Evolutionary conservation across 305 asterid genomes (phyloP).

Genomic region (Fraxinus velutina): DNA sequence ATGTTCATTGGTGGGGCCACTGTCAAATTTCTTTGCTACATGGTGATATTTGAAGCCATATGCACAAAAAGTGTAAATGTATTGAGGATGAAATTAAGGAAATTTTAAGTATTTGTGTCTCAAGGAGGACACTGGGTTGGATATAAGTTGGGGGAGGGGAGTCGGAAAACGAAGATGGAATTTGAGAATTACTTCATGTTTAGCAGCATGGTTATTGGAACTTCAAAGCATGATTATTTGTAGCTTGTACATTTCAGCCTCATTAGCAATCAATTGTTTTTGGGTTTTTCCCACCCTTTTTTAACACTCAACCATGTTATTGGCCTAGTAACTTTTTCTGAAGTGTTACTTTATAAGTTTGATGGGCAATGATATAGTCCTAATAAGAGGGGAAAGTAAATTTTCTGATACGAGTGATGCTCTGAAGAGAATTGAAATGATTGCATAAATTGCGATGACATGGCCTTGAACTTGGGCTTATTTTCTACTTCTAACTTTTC

Average conservation of each 20-base stretch:
- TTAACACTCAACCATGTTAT: neutral
- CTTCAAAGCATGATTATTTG: neutral
- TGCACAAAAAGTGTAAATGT: neutral
- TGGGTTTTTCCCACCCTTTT: neutral
- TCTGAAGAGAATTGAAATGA: constrained; percentile 3
- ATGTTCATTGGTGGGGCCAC: neutral
- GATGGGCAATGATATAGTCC: neutral
- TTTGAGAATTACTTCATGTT: neutral
- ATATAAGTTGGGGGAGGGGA: neutral
- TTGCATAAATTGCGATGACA: neutral
- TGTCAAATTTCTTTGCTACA: neutral
- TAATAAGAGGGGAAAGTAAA: neutral
- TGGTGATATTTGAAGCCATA: neutral
- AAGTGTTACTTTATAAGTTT: neutral
- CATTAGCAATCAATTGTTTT: neutral
- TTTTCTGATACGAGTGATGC: neutral
- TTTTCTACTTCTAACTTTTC: neutral
- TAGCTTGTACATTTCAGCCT: neutral
- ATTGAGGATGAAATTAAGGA: neutral
- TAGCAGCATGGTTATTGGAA: neutral
- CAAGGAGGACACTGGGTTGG: neutral
- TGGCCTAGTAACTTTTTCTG: neutral
- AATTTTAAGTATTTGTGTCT: neutral
- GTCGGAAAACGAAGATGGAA: neutral
- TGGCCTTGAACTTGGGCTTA: neutral